A percentile compares a stretch with the other conserved stretches of the same genome.
phyloP scores from a whole-genome alignment of 176 grass and related monocot genomes.

The Rhynchospora pubera region DNA sequence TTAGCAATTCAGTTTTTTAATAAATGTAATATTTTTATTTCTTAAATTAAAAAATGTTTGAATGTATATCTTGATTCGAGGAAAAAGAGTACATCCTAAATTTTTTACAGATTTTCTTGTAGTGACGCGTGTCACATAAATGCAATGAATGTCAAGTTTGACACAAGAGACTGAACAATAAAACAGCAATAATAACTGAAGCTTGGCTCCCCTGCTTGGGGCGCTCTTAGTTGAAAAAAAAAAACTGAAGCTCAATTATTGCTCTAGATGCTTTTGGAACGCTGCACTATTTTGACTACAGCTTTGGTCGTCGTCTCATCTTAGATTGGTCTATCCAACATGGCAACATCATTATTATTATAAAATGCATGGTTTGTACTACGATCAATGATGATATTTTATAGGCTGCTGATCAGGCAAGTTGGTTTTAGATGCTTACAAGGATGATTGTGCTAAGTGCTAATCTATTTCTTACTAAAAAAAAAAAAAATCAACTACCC shows the following conservation, averaged over 20 bases:
- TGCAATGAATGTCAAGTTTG: neutral
- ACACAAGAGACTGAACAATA: neutral
- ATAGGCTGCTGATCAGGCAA: neutral
- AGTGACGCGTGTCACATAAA: neutral
- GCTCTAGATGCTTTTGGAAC: neutral
- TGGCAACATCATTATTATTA: no score
- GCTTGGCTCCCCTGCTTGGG: no score
- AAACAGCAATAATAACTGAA: neutral
- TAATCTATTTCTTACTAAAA: neutral
- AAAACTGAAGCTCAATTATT: neutral
- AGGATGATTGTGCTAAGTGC: neutral
- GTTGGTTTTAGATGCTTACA: neutral
- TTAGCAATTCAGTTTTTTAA: no score
- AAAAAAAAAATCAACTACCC: neutral
- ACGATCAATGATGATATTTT: neutral
- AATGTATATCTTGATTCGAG: neutral
- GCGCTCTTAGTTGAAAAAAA: no score
- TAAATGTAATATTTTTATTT: no score
- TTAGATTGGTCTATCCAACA: no score
- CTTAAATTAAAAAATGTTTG: neutral
- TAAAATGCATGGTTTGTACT: neutral
- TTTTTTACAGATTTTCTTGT: neutral
- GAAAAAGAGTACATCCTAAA: no score
- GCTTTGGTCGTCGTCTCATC: no score
- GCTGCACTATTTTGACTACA: no score